A percentile compares a stretch with the other conserved stretches of the same genome.
phyloP scores from a whole-genome alignment of 495 filamentous ascomycete genomes.

The Mycothermus thermophilus region DNA sequence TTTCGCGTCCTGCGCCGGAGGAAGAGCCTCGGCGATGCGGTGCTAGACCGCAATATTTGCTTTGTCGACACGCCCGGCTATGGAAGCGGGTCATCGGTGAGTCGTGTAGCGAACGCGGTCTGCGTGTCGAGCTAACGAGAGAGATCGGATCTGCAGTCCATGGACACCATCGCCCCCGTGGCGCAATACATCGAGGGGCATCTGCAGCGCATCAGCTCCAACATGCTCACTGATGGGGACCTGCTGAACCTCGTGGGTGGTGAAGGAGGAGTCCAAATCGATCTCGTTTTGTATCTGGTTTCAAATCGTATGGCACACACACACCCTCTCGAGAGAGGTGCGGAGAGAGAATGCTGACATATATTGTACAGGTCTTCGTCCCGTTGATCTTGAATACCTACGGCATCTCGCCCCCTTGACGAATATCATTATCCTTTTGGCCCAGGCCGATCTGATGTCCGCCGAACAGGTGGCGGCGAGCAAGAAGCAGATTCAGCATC shows the following conservation, averaged over 20 bases:
- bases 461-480: conserved; percentile 42
- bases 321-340: not conserved
- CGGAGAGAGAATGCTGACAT: too few relatives aligned
- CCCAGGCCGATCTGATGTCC: conserved; percentile 59
- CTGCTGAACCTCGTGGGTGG: conserved; percentile 70
- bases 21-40: conserved; percentile 66
- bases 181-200: conserved; percentile 65
- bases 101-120: conserved; percentile 8
- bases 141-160: conserved; percentile 33
- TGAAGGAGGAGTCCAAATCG: conserved; percentile 76
- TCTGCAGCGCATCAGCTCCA: conserved; percentile 47
- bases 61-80: conserved; percentile 89
- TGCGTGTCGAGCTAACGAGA: conserved; percentile 3
- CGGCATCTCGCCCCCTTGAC: conserved; percentile 60
- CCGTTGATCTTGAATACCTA: conserved; percentile 65
- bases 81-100: conserved; percentile 44
- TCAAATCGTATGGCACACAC: conserved; percentile 18
- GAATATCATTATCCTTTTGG: conserved; percentile 75
- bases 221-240: conserved; percentile 54
- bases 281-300: conserved; percentile 75
- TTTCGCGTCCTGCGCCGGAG: conserved; percentile 53
- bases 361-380: conserved; percentile 59
- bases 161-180: conserved; percentile 55
- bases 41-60: conserved; percentile 85
- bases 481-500: conserved; percentile 47